phyloP scores from a whole-genome alignment of 2,329 filamentous ascomycete genomes.

The Fusarium sp. region DNA sequence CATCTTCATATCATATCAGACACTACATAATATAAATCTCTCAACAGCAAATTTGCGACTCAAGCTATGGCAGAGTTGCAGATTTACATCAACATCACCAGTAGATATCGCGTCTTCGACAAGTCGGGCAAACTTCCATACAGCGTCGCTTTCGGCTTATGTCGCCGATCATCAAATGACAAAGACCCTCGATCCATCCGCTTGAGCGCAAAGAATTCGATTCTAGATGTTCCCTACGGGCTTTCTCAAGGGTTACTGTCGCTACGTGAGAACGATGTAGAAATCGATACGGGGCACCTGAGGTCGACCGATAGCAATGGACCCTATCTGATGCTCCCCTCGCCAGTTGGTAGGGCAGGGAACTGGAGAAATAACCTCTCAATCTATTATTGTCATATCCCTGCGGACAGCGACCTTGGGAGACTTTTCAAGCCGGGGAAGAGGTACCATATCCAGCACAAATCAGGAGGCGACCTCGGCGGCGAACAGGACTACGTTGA shows the following conservation, averaged over 20 bases:
- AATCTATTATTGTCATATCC: background rate
- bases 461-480: background rate
- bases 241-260: background rate
- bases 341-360: background rate
- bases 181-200: background rate
- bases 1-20: background rate
- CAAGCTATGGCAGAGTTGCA: background rate
- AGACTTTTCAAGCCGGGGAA: background rate
- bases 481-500: background rate
- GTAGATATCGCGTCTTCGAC: background rate
- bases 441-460: background rate
- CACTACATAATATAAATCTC: no score
- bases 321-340: background rate
- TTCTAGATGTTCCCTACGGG: background rate
- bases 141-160: background rate
- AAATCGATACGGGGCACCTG: background rate
- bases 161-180: background rate
- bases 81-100: background rate
- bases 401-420: background rate
- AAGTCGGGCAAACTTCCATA: background rate
- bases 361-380: background rate
- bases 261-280: background rate
- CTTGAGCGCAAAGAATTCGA: background rate
- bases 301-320: background rate
- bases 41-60: accelerated